phyloP scores from a whole-genome alignment of 768 basidiomycete genomes.

The Kwoniella bestiolae region DNA sequence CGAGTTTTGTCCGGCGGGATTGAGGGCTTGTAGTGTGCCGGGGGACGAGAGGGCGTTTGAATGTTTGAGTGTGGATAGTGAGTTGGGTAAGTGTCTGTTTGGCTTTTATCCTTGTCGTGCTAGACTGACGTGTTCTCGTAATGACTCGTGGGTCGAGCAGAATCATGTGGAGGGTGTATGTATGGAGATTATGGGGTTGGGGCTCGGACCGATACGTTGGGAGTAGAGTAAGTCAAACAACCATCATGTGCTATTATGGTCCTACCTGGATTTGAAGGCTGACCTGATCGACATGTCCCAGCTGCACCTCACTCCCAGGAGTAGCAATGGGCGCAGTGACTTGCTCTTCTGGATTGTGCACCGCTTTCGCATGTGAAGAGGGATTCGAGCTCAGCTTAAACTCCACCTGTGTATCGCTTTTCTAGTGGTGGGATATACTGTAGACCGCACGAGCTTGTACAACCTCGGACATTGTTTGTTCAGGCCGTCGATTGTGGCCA shows the following conservation, averaged over 20 bases:
- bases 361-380: conserved; percentile 16
- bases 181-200: conserved; percentile 11
- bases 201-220: not conserved
- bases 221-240: conserved; percentile 8
- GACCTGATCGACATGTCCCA: too few species aligned
- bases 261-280: too few species aligned
- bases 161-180: conserved; percentile 18
- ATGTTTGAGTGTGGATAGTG: conserved; percentile 14
- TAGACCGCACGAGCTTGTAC: too few species aligned
- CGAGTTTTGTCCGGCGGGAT: conserved; percentile 11
- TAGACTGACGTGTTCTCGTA: not conserved
- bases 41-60: conserved; percentile 15
- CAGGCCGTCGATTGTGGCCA: too few species aligned
- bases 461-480: too few species aligned
- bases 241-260: not conserved
- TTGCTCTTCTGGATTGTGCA: conserved; percentile 11
- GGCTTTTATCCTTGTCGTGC: too few species aligned
- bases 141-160: not conserved
- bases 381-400: conserved; percentile 9
- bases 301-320: conserved; percentile 12
- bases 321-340: conserved; percentile 13
- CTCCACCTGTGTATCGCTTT: conserved; percentile 12
- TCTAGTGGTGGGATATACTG: too few species aligned
- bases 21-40: conserved; percentile 19
- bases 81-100: conserved; percentile 11